Conservation (phyloP, 768 basidiomycete genomes). For the Phlebiopsis gigantea region DNA sequence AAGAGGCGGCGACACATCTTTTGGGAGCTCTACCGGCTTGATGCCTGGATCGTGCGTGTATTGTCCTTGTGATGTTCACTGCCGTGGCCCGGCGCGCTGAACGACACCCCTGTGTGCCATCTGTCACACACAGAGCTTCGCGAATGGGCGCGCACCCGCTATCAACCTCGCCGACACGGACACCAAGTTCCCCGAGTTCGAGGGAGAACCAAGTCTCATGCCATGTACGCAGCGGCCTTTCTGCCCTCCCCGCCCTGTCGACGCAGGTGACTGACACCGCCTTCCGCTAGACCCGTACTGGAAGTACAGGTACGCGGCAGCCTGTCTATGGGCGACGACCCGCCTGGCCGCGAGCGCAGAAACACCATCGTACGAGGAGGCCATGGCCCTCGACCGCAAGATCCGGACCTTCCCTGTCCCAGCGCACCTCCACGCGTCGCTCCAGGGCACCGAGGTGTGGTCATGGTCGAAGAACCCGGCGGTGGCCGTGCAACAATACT, state of each 20-base stretch:
- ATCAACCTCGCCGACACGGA: slow-evolving; percentile 43
- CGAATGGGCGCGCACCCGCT: slow-evolving; percentile 46
- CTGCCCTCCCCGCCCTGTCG: not conserved
- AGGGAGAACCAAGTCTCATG: slow-evolving; percentile 26
- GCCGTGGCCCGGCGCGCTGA: no score
- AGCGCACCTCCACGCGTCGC: slow-evolving; percentile 32
- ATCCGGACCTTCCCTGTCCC: slow-evolving; percentile 44
- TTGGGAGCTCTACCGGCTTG: slow-evolving; percentile 49
- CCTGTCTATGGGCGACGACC: slow-evolving; percentile 39
- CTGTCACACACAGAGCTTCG: slow-evolving; percentile 40
- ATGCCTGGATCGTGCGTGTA: slow-evolving; percentile 41
- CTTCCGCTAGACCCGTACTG: slow-evolving; percentile 26
- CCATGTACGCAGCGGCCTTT: slow-evolving; percentile 27
- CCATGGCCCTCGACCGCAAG: slow-evolving; percentile 42
- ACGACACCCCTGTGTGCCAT: no score
- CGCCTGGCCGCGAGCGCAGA: slow-evolving; percentile 32
- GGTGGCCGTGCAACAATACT: slow-evolving; percentile 42
- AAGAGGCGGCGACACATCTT: slow-evolving; percentile 43
- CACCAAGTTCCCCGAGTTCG: slow-evolving; percentile 47
- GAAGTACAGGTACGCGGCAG: slow-evolving; percentile 41
- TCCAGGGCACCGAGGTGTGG: slow-evolving; percentile 22
- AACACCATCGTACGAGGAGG: slow-evolving; percentile 31
- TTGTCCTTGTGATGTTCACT: no score
- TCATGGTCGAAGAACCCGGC: slow-evolving; percentile 35
- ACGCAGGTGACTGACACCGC: not conserved